These are phyloP conservation scores for Ustulina deusta DNA, from an alignment of 2,329 filamentous ascomycete species.

Conservation along the genomic window DNA sequence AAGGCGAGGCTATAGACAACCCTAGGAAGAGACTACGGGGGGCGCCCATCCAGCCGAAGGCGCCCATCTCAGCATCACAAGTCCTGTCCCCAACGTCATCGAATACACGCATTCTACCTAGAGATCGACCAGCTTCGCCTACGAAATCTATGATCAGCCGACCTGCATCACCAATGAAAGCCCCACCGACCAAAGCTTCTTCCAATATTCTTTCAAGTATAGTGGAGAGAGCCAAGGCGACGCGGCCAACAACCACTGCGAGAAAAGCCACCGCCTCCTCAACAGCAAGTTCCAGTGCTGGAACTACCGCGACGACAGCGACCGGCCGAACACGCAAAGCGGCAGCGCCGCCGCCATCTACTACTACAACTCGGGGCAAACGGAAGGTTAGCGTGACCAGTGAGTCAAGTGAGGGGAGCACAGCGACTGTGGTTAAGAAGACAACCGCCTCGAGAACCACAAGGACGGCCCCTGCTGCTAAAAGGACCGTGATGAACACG, in stretches of 20 bases:
- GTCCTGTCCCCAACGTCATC: slow-evolving; percentile 85
- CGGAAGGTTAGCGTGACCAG: slow-evolving; percentile 70
- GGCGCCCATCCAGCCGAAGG: slow-evolving; percentile 55
- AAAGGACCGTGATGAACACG: slow-evolving; percentile 66
- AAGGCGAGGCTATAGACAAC: slow-evolving; percentile 67
- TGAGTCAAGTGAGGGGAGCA: slow-evolving; percentile 73
- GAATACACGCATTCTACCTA: slow-evolving; percentile 77
- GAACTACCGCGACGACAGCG: slow-evolving; percentile 47
- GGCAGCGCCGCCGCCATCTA: slow-evolving; percentile 55
- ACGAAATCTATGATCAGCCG: slow-evolving; percentile 65
- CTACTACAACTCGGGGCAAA: slow-evolving; percentile 60
- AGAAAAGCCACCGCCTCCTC: slow-evolving; percentile 62
- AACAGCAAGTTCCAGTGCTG: slow-evolving; percentile 55
- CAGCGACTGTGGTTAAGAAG: slow-evolving; percentile 72
- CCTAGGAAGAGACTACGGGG: slow-evolving; percentile 75
- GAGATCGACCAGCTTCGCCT: slow-evolving; percentile 62
- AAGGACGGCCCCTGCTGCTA: slow-evolving; percentile 56
- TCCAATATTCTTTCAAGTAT: slow-evolving; percentile 65
- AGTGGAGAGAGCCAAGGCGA: slow-evolving; percentile 71
- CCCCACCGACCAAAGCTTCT: slow-evolving; percentile 53
- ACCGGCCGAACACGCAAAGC: slow-evolving; percentile 52
- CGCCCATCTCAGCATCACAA: slow-evolving; percentile 62
- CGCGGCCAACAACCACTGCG: slow-evolving; percentile 59
- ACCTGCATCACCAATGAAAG: slow-evolving; percentile 52
- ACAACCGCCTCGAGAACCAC: slow-evolving; percentile 54